Base-by-base conservation (phyloP, 139 green algal species). In the Asterochloris erici region DNA sequence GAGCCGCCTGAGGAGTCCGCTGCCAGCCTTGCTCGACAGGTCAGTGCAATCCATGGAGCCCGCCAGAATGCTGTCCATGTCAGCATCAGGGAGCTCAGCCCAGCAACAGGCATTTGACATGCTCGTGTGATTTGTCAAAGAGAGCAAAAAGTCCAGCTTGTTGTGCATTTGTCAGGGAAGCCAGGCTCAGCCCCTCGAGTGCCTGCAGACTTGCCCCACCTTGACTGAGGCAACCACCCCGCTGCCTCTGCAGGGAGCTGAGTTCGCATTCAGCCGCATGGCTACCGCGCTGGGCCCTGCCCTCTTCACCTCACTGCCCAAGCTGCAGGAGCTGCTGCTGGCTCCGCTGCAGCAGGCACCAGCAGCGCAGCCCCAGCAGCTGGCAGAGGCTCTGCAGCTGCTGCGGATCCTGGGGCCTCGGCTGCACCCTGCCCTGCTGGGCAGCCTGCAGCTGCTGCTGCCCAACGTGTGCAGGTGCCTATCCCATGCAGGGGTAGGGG, bases 351-450 rank as follows among this genome's bases (percentile, higher is more conserved):
- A 62, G 16, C 23, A 76, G 14, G 14, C 23, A 76, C 6, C 23
- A 2, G 63, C 70, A 47, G 10, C 28, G 63, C 61, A 77, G 54
- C 77, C 70, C 69, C 88, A 88, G 77, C 80, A 75, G 9, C 70
- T 86, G 1, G 79, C 87, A 27, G 70, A 89, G 4, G 81, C 84
- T 0, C 84, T 95, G 66, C 90, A 96, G 68, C 63, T 97, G 11
- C 79, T 98, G n/a, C 85, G 85, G 0, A 88, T 92, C 28, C n/a
- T 97, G 15, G 92, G 82, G 12, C 90, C 92, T 1, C 73, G 79
- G 12, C 23, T 96, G 79, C 38, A 92, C 16, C 0, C 81, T 0
- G 38, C 73, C 14, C 85, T 98, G 70, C 38, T 90, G 14, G 79
- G 79, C 0, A 79, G 70, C 47, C 66, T 96, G 76, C 28, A 85